These are phyloP conservation scores for Salix brachista DNA, from an alignment of 345 rosid genomes.

Conservation along the genomic window DNA sequence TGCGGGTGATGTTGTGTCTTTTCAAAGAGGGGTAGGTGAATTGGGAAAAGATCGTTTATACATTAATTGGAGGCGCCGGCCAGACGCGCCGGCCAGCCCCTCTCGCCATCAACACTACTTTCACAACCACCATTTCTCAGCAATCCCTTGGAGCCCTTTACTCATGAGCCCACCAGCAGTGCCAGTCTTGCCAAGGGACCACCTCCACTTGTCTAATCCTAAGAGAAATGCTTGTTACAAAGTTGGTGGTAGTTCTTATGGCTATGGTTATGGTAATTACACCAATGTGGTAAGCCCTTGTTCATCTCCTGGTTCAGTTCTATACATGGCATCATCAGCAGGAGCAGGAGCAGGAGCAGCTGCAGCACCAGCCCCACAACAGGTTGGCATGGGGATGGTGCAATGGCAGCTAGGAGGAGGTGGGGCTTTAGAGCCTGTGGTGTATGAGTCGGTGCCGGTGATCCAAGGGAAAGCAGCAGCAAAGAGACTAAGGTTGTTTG, in stretches of 20 bases:
- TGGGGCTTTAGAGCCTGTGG: conserved; percentile 26
- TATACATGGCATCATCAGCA: conserved; percentile 27
- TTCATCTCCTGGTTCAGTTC: conserved; percentile 21
- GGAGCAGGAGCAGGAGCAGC: neutral
- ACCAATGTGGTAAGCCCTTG: conserved; percentile 24
- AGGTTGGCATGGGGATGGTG: conserved; percentile 30
- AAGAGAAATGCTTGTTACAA: conserved; percentile 17
- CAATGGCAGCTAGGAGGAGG: conserved; percentile 20
- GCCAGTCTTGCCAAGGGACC: conserved; percentile 14
- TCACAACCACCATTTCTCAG: conserved; percentile 28
- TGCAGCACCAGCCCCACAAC: conserved; percentile 16
- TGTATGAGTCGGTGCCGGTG: conserved; percentile 59
- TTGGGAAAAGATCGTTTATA: conserved; percentile 50
- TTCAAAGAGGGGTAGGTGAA: conserved; percentile 68
- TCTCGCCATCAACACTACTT: neutral
- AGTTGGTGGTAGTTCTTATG: neutral
- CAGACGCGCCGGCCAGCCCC: conserved; percentile 37
- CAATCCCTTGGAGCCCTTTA: conserved; percentile 46
- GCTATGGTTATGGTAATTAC: conserved; percentile 16
- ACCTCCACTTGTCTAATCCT: conserved; percentile 21
- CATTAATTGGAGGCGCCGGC: conserved; percentile 83
- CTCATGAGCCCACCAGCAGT: conserved; percentile 34
- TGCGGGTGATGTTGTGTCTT: conserved; percentile 83
- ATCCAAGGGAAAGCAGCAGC: conserved; percentile 58
- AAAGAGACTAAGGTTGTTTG: conserved; percentile 79